Evolutionary conservation across 345 rosid genomes (phyloP).

Genomic region (Arabis alpina): DNA sequence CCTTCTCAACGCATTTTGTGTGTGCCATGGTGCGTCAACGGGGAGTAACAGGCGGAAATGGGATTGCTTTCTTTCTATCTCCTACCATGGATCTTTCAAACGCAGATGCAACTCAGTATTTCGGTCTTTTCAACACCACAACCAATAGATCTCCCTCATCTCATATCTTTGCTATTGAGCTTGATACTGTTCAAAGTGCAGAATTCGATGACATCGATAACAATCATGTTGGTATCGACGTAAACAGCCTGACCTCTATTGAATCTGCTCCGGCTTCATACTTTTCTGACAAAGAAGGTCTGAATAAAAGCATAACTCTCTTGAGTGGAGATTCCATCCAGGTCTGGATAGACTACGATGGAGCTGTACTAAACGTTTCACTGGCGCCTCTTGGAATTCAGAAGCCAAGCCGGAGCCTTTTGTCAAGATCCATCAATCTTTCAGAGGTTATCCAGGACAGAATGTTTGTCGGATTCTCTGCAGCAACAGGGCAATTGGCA

Average conservation of each 20-base stretch:
- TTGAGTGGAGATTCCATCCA: slow-evolving; percentile 54
- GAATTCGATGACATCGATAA: slow-evolving; percentile 55
- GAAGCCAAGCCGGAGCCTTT: slow-evolving; percentile 49
- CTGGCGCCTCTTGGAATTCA: slow-evolving; percentile 38
- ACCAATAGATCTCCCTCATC: slow-evolving; percentile 42
- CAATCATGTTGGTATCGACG: slow-evolving; percentile 68
- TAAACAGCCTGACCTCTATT: slow-evolving; percentile 50
- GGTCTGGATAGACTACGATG: slow-evolving; percentile 59
- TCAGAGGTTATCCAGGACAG: slow-evolving; percentile 41
- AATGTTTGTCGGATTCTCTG: slow-evolving; percentile 62
- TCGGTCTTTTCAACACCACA: slow-evolving; percentile 59
- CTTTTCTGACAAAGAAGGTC: slow-evolving; percentile 27
- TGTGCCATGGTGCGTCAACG: slow-evolving; percentile 50
- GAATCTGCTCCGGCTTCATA: slow-evolving; percentile 50
- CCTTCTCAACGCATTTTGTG: slow-evolving; percentile 50
- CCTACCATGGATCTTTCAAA: slow-evolving; percentile 37
- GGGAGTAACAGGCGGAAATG: slow-evolving; percentile 46
- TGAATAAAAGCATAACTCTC: slow-evolving; percentile 42
- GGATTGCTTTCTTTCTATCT: slow-evolving; percentile 53
- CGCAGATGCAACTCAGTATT: slow-evolving; percentile 38
- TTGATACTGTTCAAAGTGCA: slow-evolving; percentile 54
- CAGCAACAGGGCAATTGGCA: slow-evolving; percentile 47
- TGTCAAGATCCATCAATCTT: slow-evolving; percentile 48
- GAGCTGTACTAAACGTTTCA: slow-evolving; percentile 46
- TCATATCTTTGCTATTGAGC: slow-evolving; percentile 64